Percentiles rank a stretch among this genome's conserved stretches.
These are phyloP conservation scores for Sporothrix dimorphospora DNA, from an alignment of 2,329 filamentous ascomycete genomes.

Conservation along the genomic window DNA sequence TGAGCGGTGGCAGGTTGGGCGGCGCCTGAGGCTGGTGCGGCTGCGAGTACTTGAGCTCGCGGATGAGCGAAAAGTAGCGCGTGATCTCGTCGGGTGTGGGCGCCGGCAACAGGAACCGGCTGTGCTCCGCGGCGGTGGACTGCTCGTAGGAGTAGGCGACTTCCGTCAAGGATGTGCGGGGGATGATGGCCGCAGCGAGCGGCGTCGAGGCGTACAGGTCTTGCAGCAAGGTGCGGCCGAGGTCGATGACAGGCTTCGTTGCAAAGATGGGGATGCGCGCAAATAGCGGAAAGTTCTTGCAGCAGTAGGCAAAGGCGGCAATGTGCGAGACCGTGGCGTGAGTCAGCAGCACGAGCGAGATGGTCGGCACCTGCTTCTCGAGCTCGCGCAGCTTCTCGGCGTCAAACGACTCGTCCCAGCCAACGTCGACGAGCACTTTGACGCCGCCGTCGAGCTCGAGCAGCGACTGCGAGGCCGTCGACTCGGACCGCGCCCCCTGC, in stretches of 20 bases:
- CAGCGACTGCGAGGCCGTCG: slow-evolving; percentile 88
- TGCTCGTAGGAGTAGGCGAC: slow-evolving; percentile 59
- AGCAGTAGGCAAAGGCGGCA: slow-evolving; percentile 92
- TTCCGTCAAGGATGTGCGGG: slow-evolving; percentile 71
- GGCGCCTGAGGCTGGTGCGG: slow-evolving; percentile 88
- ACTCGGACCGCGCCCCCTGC: slow-evolving; percentile 86
- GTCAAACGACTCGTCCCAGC: slow-evolving; percentile 94
- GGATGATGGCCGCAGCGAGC: slow-evolving; percentile 82
- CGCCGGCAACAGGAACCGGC: slow-evolving; percentile 62
- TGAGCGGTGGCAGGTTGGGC: slow-evolving; percentile 84
- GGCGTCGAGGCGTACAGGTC: slow-evolving; percentile 91
- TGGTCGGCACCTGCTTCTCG: slow-evolving; percentile 87
- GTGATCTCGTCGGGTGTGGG: slow-evolving; percentile 89
- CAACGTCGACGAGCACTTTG: slow-evolving; percentile 91
- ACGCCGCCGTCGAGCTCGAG: slow-evolving; percentile 95
- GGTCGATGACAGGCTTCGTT: slow-evolving; percentile 87
- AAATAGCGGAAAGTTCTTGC: slow-evolving; percentile 93
- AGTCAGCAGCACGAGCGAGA: slow-evolving; percentile 91
- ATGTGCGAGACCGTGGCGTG: slow-evolving; percentile 91
- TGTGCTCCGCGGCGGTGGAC: slow-evolving; percentile 52
- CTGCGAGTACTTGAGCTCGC: slow-evolving; percentile 94
- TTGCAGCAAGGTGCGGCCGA: slow-evolving; percentile 87
- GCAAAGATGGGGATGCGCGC: slow-evolving; percentile 92
- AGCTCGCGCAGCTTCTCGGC: slow-evolving; percentile 79
- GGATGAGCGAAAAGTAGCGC: slow-evolving; percentile 86